A percentile compares a stretch with the other conserved stretches of the same genome.
Evolutionary conservation across 371 early-diverging fungal species (phyloP).

Genomic region (Mucor piriformis): DNA sequence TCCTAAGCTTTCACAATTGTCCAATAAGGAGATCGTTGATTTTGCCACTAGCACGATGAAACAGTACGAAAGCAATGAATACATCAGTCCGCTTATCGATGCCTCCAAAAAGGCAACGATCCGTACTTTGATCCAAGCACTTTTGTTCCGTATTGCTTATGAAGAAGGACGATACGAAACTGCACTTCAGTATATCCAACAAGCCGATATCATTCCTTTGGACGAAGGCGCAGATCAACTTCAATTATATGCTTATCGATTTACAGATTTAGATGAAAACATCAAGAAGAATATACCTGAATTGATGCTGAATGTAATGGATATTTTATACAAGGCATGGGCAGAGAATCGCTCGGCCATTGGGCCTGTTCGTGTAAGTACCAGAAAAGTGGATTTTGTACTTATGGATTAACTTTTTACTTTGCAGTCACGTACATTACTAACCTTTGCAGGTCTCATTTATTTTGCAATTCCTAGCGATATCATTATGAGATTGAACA

Average conservation of each 20-base stretch:
- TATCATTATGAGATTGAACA: constrained; percentile 75
- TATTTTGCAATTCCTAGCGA: constrained; percentile 85
- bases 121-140: constrained; percentile 53
- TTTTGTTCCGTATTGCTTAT: constrained; percentile 59
- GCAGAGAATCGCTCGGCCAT: neutral
- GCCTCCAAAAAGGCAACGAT: constrained; percentile 52
- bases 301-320: constrained; percentile 73
- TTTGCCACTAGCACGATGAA: constrained; percentile 51
- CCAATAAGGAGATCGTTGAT: constrained; percentile 36
- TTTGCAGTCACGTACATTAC: constrained; percentile 59
- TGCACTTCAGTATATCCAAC: constrained; percentile 15
- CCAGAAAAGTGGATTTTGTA: neutral
- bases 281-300: constrained; percentile 80
- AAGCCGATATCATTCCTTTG: constrained; percentile 62
- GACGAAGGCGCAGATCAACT: constrained; percentile 56
- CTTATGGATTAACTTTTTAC: too few relatives aligned
- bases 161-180: constrained; percentile 54
- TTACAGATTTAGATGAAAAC: constrained; percentile 65
- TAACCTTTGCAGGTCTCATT: constrained; percentile 82
- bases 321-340: constrained; percentile 57
- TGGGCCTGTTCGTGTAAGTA: neutral
- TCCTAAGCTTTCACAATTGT: constrained; percentile 1
- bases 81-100: constrained; percentile 45
- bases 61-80: constrained; percentile 53
- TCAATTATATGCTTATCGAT: constrained; percentile 65